phyloP scores from a whole-genome alignment of 345 rosid species.

The Laguncularia racemosa region DNA sequence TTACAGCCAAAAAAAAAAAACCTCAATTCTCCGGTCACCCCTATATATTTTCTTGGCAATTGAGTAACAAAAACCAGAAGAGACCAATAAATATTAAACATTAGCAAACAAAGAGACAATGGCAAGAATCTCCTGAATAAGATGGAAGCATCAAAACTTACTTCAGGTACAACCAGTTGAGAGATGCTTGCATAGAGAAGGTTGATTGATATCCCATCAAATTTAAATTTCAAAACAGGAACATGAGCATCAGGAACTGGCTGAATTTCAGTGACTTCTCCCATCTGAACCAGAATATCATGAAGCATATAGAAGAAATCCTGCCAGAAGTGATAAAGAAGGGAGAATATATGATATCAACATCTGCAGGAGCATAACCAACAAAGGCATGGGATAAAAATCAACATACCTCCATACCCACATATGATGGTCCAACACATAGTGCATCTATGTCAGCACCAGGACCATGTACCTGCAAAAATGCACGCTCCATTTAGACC shows the following conservation, averaged over 20 bases:
- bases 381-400: background rate
- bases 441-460: conserved; percentile 86
- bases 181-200: conserved; percentile 92
- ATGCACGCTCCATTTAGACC: background rate
- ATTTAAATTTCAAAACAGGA: conserved; percentile 94
- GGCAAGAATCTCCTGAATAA: background rate
- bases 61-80: no score
- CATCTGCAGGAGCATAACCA: background rate
- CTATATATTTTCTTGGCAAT: no score
- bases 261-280: conserved; percentile 81
- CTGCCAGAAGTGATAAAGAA: conserved; percentile 43
- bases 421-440: conserved; percentile 95
- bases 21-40: no score
- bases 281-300: conserved; percentile 60
- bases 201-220: conserved; percentile 81
- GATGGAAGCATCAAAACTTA: conserved; percentile 19
- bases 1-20: no score
- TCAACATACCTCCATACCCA: conserved; percentile 58
- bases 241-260: conserved; percentile 95
- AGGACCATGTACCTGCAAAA: conserved; percentile 79
- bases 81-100: no score
- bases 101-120: no score
- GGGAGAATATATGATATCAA: background rate
- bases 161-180: conserved; percentile 75
- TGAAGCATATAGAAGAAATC: conserved; percentile 79